Conservation (phyloP, 75 land plant species). For the Azolla pinnata region DNA sequence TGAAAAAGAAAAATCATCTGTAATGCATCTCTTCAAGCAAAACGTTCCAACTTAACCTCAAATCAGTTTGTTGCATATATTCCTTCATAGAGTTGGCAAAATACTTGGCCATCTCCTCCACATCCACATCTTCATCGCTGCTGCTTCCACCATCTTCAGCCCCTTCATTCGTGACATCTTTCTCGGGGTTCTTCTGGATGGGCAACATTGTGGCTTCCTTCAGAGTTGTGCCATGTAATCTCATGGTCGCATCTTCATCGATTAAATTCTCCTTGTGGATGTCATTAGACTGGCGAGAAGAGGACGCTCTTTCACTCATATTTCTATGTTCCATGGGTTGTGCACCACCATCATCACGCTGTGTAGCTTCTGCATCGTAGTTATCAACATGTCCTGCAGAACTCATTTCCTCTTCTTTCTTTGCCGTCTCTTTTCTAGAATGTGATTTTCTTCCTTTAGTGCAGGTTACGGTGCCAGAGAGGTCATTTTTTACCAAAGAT, state of each 20-base stretch:
- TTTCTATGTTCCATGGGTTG: background rate
- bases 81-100: background rate
- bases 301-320: background rate
- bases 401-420: too few relatives aligned
- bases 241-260: background rate
- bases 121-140: background rate
- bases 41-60: background rate
- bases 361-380: background rate
- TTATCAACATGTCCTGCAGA: too few relatives aligned
- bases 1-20: background rate
- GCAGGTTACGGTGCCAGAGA: too few relatives aligned
- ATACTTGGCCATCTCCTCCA: background rate
- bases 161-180: background rate
- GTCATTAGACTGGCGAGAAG: too few relatives aligned
- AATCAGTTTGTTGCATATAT: background rate
- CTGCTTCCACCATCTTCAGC: background rate
- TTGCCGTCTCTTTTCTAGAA: too few relatives aligned
- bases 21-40: background rate
- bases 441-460: too few relatives aligned
- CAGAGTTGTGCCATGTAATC: background rate
- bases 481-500: too few relatives aligned
- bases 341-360: background rate
- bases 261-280: background rate
- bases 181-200: background rate
- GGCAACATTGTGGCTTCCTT: too few relatives aligned